phyloP scores from a whole-genome alignment of 2,329 filamentous ascomycete genomes.

The Dactylonectria estremocensis region DNA sequence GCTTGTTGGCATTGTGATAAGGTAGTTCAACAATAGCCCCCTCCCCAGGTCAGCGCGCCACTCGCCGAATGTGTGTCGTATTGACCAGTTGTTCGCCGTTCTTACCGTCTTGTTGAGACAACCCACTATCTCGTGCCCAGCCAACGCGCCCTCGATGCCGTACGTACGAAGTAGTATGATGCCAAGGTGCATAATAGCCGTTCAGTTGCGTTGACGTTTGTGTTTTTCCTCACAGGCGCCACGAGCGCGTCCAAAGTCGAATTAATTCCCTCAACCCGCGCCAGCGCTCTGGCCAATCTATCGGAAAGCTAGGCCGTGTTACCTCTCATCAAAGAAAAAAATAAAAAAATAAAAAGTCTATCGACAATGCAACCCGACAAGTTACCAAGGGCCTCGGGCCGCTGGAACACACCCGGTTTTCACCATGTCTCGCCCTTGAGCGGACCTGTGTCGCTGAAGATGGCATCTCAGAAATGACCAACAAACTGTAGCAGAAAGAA shows the following conservation, averaged over 20 bases:
- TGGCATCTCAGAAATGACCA: conserved; percentile 29
- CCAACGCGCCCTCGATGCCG: conserved; percentile 2
- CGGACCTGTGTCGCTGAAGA: conserved; percentile 16
- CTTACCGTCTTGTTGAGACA: conserved; percentile 26
- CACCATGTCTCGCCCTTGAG: conserved; percentile 22
- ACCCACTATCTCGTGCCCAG: conserved; percentile 24
- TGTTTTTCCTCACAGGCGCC: conserved; percentile 17
- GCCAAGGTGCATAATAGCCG: conserved; percentile 22
- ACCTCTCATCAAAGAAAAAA: not conserved
- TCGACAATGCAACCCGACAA: conserved; percentile 8
- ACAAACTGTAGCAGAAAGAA: conserved; percentile 11
- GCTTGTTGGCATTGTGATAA: conserved; percentile 26
- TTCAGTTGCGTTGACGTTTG: conserved; percentile 22
- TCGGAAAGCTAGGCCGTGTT: conserved; percentile 10
- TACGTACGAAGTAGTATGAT: not conserved
- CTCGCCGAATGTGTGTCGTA: conserved; percentile 27
- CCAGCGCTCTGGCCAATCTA: conserved; percentile 10
- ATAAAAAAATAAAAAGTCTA: conserved; percentile 14
- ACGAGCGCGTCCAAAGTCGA: conserved; percentile 11
- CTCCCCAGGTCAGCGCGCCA: conserved; percentile 20
- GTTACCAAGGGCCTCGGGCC: conserved; percentile 13
- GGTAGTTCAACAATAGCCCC: conserved; percentile 19
- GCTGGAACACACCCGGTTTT: conserved; percentile 21
- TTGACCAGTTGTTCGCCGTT: conserved; percentile 24
- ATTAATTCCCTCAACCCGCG: conserved; percentile 26